phyloP scores from a whole-genome alignment of 192 early-diverging fungal species.

The Gonapodya prolifera region DNA sequence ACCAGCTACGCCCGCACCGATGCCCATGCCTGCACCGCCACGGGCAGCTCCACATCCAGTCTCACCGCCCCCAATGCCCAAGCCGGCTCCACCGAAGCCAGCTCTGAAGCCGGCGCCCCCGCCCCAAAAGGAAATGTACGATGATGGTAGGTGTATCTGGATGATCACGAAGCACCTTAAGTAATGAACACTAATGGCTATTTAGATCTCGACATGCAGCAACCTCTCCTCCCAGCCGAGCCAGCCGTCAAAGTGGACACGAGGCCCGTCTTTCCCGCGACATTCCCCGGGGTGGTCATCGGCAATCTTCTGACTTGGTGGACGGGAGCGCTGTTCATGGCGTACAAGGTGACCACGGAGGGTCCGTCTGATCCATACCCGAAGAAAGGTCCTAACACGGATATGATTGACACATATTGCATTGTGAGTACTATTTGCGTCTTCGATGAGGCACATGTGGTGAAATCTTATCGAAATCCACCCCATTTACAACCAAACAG shows the following conservation, averaged over 20 bases:
- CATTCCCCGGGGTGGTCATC: neutral
- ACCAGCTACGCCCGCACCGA: neutral
- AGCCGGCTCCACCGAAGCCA: neutral
- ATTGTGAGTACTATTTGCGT: neutral
- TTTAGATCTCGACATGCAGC: neutral
- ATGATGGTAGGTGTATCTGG: neutral
- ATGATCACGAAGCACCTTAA: too few relatives aligned
- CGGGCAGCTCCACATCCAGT: neutral
- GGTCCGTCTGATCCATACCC: neutral
- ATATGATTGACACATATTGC: neutral
- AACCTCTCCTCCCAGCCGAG: too few relatives aligned
- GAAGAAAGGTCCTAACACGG: neutral
- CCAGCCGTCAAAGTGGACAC: neutral
- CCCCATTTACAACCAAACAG: too few relatives aligned
- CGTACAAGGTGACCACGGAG: neutral
- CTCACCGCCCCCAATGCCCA: neutral
- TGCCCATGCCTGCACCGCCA: neutral
- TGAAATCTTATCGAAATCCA: too few relatives aligned
- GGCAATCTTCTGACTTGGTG: neutral
- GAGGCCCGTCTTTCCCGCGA: neutral
- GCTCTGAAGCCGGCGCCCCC: neutral
- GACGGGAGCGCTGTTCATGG: neutral
- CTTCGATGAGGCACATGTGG: too few relatives aligned
- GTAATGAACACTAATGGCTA: too few relatives aligned
- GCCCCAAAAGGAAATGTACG: neutral